These are phyloP conservation scores for Dipteronia sinensis DNA, from an alignment of 345 rosid species.

Conservation along the genomic window DNA sequence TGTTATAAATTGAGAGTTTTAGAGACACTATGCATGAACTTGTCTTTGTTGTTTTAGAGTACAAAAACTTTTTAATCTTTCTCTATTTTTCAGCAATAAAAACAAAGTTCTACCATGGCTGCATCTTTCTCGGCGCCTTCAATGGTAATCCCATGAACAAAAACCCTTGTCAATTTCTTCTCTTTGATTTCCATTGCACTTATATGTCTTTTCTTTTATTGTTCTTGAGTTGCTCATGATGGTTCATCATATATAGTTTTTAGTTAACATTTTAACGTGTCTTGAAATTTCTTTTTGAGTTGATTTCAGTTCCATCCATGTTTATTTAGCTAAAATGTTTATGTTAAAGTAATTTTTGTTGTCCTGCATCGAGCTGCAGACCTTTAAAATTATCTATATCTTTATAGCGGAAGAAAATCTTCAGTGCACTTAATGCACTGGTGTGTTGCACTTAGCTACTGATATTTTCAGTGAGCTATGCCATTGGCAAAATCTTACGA, in stretches of 20 bases:
- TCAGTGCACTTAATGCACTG: too few relatives aligned
- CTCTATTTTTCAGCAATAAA: not conserved
- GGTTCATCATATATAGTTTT: not conserved
- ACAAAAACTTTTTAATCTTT: not conserved
- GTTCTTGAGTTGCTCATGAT: not conserved
- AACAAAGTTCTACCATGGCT: conserved; percentile 69
- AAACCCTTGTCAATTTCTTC: not conserved
- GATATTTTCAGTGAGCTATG: too few relatives aligned
- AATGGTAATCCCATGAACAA: conserved; percentile 52
- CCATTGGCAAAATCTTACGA: too few relatives aligned
- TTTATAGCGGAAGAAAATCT: too few relatives aligned
- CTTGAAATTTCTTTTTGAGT: not conserved
- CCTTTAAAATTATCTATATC: too few relatives aligned
- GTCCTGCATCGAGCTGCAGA: not conserved
- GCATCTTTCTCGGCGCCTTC: conserved; percentile 92
- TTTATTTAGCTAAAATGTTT: not conserved
- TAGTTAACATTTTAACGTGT: not conserved
- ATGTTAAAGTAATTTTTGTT: not conserved
- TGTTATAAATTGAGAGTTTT: conserved; percentile 45
- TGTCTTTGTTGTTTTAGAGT: conserved; percentile 27
- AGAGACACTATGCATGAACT: conserved; percentile 33
- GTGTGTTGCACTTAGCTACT: too few relatives aligned
- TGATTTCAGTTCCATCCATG: not conserved
- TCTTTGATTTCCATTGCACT: not conserved
- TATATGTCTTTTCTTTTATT: not conserved